Conservation (phyloP, 2,329 filamentous ascomycete genomes). For the Cladosporium sp. region DNA sequence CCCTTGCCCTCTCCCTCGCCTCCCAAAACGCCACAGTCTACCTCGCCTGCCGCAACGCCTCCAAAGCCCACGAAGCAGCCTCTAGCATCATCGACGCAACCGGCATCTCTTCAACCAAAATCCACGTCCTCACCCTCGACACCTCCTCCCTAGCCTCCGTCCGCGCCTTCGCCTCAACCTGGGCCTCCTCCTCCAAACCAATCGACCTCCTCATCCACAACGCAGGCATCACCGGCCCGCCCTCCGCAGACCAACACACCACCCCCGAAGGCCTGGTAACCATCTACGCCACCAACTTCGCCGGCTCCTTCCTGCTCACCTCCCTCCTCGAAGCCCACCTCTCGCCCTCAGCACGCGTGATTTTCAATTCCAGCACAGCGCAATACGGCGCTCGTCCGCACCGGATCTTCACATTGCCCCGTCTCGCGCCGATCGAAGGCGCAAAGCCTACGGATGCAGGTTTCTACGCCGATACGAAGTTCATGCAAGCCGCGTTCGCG, state of each 20-base stretch:
- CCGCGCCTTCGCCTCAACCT: slow-evolving; percentile 29
- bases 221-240: slow-evolving; percentile 36
- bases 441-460: neutral
- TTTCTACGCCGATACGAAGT: slow-evolving; percentile 25
- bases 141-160: slow-evolving; percentile 24
- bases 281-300: slow-evolving; percentile 30
- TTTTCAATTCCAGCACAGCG: slow-evolving; percentile 27
- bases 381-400: slow-evolving; percentile 22
- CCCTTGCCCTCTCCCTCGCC: slow-evolving; percentile 23
- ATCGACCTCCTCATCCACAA: slow-evolving; percentile 43
- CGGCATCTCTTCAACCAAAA: neutral
- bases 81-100: slow-evolving; percentile 7
- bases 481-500: slow-evolving; percentile 25
- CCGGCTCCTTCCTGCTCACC: slow-evolving; percentile 30
- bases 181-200: slow-evolving; percentile 29
- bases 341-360: slow-evolving; percentile 24
- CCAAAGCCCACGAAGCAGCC: slow-evolving; percentile 20
- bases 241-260: slow-evolving; percentile 13
- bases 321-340: slow-evolving; percentile 27
- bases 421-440: neutral
- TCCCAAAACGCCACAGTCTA: slow-evolving; percentile 19
- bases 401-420: slow-evolving; percentile 2
- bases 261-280: slow-evolving; percentile 28
- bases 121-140: slow-evolving; percentile 33
- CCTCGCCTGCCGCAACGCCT: slow-evolving; percentile 21